A percentile compares a stretch with the other conserved stretches of the same genome.
Conservation (phyloP, 2,329 filamentous ascomycete genomes). For the Arthrinium puccinioides region DNA sequence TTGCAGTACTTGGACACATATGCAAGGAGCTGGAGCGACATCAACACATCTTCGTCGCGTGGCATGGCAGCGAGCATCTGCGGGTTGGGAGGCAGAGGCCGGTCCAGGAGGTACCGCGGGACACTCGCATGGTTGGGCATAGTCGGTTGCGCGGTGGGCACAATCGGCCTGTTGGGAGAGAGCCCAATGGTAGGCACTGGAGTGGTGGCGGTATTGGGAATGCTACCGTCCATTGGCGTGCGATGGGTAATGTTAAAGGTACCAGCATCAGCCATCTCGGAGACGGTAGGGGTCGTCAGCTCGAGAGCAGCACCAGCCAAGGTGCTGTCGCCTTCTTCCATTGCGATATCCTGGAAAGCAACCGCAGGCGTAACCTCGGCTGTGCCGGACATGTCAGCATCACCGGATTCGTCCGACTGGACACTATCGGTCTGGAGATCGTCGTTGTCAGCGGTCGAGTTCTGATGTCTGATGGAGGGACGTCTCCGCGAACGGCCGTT, state of each 20-base stretch:
- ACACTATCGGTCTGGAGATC: constrained; percentile 80
- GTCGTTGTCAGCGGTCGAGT: constrained; percentile 83
- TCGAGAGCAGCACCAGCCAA: constrained; percentile 69
- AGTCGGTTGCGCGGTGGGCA: constrained; percentile 67
- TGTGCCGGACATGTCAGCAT: constrained; percentile 72
- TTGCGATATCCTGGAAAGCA: constrained; percentile 72
- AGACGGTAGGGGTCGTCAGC: constrained; percentile 69
- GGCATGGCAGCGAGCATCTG: constrained; percentile 86
- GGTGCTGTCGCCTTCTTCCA: constrained; percentile 75
- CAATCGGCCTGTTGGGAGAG: constrained; percentile 66
- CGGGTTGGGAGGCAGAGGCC: constrained; percentile 59
- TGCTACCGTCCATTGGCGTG: constrained; percentile 75
- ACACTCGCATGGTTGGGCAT: constrained; percentile 60
- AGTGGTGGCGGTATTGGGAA: constrained; percentile 64
- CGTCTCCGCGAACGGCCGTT: constrained; percentile 56
- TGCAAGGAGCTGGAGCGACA: constrained; percentile 92
- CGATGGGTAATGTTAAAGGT: constrained; percentile 93
- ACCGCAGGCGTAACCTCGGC: constrained; percentile 75
- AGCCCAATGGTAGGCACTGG: constrained; percentile 62
- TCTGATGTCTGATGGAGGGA: constrained; percentile 83
- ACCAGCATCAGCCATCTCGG: constrained; percentile 78
- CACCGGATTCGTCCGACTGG: constrained; percentile 68
- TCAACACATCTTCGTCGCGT: constrained; percentile 92
- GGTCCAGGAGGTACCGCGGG: constrained; percentile 72
- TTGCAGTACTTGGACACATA: constrained; percentile 99